These are phyloP conservation scores for Citrullus amarus DNA, from an alignment of 306 rosid species.

Conservation along the genomic window DNA sequence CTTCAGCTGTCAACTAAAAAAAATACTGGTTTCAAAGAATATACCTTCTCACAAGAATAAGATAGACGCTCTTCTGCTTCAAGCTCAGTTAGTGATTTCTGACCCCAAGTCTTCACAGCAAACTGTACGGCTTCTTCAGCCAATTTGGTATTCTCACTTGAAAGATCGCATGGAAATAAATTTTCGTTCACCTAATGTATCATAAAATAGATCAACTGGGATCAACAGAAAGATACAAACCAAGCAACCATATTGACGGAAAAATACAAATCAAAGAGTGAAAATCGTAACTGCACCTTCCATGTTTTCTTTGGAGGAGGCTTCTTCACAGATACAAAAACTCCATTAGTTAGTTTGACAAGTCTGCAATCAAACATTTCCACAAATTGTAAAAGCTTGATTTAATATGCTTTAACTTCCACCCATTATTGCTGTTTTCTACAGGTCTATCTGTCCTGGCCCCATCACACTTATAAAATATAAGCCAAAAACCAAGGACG, in stretches of 20 bases:
- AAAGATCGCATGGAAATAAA: conserved; percentile 76
- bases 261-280: conserved; percentile 6
- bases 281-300: conserved; percentile 46
- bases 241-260: not conserved
- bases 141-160: conserved; percentile 45
- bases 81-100: conserved; percentile 75
- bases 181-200: conserved; percentile 68
- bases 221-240: not conserved
- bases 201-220: not conserved
- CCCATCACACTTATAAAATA: not conserved
- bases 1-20: not conserved
- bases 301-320: conserved; percentile 72
- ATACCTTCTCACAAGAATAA: conserved; percentile 87
- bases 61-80: conserved; percentile 98
- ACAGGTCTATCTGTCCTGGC: not conserved
- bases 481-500: not conserved
- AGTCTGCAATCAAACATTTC: conserved; percentile 49
- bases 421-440: not conserved
- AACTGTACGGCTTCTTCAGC: conserved; percentile 68
- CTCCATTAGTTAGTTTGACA: conserved; percentile 70
- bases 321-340: conserved; percentile 71
- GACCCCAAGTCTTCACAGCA: conserved; percentile 84
- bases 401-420: conserved; percentile 11
- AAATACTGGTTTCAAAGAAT: not conserved
- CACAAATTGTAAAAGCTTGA: conserved; percentile 13